Percentiles rank a stretch among this genome's conserved stretches.
Evolutionary conservation across 1,284 basidiomycete genomes (phyloP).

Genomic region (Neotropicomus parvogracilis): DNA sequence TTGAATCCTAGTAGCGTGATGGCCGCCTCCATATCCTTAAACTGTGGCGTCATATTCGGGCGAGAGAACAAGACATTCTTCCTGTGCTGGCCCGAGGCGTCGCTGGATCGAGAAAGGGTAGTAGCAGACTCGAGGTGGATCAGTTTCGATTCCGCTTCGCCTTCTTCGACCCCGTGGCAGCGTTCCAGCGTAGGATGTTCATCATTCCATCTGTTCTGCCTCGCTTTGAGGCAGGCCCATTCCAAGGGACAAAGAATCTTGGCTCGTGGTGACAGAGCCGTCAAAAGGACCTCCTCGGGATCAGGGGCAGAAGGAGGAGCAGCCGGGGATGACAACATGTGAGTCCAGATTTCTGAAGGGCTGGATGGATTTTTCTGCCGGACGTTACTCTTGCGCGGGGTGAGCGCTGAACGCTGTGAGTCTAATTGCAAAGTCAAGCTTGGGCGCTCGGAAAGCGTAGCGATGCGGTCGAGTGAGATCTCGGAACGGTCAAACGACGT

Average conservation of each 20-base stretch:
- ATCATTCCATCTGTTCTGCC: constrained; percentile 34
- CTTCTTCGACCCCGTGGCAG: constrained; percentile 21
- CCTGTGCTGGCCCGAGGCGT: neutral
- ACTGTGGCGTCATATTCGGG: constrained; percentile 13
- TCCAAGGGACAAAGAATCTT: constrained; percentile 40
- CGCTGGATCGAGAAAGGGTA: constrained; percentile 2
- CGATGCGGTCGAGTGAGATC: constrained; percentile 42
- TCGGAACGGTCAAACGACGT: constrained; percentile 23
- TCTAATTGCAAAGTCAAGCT: constrained; percentile 17
- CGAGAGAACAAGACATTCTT: neutral
- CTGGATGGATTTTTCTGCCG: constrained; percentile 3
- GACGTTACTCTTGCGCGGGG: constrained; percentile 27
- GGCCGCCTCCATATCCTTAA: constrained; percentile 44
- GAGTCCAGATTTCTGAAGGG: constrained; percentile 37
- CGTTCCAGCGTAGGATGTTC: constrained; percentile 14
- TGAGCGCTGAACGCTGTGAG: constrained; percentile 28
- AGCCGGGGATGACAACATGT: constrained; percentile 43
- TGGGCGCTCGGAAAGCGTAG: constrained; percentile 37
- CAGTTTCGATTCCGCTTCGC: constrained; percentile 25
- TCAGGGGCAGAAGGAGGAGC: constrained; percentile 36
- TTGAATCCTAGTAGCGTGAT: constrained; percentile 43
- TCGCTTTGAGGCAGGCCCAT: constrained; percentile 46
- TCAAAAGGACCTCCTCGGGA: constrained; percentile 31
- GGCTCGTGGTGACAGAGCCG: constrained; percentile 30
- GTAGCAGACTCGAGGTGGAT: constrained; percentile 21